Evolutionary conservation across 2,329 filamentous ascomycete genomes (phyloP).

Genomic region (Plenodomus biglobosus): DNA sequence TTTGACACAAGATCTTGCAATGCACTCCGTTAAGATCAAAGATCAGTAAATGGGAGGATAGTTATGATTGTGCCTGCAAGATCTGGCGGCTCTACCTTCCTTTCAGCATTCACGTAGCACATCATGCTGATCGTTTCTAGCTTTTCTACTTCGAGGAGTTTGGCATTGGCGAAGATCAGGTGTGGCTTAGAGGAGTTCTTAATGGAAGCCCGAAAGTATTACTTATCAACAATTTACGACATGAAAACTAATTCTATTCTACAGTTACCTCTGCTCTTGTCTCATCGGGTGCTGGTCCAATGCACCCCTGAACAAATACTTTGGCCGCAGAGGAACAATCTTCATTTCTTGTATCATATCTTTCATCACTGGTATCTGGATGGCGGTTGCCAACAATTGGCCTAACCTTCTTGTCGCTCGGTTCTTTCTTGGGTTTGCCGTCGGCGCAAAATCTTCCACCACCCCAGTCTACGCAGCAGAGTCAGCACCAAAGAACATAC

Average conservation of each 20-base stretch:
- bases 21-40: no score
- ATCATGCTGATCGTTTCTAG: conserved; percentile 7
- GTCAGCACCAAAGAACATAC: conserved; percentile 52
- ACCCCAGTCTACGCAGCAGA: conserved; percentile 54
- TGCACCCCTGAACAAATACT: conserved; percentile 34
- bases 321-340: conserved; percentile 38
- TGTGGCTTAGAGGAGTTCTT: conserved; percentile 33
- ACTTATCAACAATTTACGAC: no score
- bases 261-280: conserved; percentile 33
- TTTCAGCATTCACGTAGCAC: neutral
- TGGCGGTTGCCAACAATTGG: conserved; percentile 36
- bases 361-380: conserved; percentile 37
- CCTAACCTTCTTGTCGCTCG: conserved; percentile 36
- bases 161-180: conserved; percentile 22
- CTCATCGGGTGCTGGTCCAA: conserved; percentile 47
- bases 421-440: conserved; percentile 38
- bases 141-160: conserved; percentile 37
- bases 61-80: no score
- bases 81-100: neutral
- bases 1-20: no score
- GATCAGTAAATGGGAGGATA: no score
- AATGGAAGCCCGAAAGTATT: conserved; percentile 36
- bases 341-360: conserved; percentile 40
- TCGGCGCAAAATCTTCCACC: conserved; percentile 42
- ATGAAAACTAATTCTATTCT: no score